A percentile compares a stretch with the other conserved stretches of the same genome.
phyloP scores from a whole-genome alignment of 2,329 filamentous ascomycete species.

The Cladosporium colombiae region DNA sequence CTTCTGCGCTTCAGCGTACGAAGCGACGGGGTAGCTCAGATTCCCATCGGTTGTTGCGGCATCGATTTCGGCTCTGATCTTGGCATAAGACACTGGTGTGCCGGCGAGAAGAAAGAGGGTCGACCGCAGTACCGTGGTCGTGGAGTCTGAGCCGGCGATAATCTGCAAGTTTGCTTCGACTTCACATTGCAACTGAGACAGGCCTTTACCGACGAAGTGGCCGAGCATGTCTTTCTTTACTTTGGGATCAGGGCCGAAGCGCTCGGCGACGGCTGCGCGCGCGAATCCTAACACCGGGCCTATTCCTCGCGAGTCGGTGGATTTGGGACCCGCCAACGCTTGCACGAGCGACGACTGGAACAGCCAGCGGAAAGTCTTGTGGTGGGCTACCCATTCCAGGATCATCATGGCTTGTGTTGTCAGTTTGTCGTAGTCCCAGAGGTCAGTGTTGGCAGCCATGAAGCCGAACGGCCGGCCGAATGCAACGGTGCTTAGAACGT shows the following conservation, averaged over 20 bases:
- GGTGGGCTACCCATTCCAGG: conserved; percentile 30
- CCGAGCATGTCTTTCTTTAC: conserved; percentile 53
- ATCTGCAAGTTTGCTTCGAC: conserved; percentile 45
- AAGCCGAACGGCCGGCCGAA: conserved; percentile 57
- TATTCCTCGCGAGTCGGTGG: conserved; percentile 32
- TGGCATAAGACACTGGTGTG: conserved; percentile 47
- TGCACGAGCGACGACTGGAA: conserved; percentile 28
- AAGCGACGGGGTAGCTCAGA: conserved; percentile 24
- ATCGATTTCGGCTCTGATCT: conserved; percentile 52
- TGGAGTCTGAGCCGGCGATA: conserved; percentile 58
- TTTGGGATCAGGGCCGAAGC: conserved; percentile 30
- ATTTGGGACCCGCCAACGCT: conserved; percentile 29
- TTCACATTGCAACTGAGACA: conserved; percentile 42
- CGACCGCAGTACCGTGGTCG: conserved; percentile 53
- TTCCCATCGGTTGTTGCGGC: conserved; percentile 25
- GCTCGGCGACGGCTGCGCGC: conserved; percentile 29
- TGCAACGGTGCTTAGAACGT: conserved; percentile 57
- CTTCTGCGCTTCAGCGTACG: conserved; percentile 30
- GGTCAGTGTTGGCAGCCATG: conserved; percentile 52
- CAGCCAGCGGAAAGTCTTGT: conserved; percentile 28
- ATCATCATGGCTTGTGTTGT: conserved; percentile 24
- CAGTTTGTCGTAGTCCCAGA: conserved; percentile 32
- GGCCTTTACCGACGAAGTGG: conserved; percentile 48
- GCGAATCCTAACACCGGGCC: conserved; percentile 32
- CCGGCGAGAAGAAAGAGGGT: conserved; percentile 53